Base-by-base conservation (phyloP, 1,284 basidiomycete species). In the Microbotryum lychnidis-dioicae region DNA sequence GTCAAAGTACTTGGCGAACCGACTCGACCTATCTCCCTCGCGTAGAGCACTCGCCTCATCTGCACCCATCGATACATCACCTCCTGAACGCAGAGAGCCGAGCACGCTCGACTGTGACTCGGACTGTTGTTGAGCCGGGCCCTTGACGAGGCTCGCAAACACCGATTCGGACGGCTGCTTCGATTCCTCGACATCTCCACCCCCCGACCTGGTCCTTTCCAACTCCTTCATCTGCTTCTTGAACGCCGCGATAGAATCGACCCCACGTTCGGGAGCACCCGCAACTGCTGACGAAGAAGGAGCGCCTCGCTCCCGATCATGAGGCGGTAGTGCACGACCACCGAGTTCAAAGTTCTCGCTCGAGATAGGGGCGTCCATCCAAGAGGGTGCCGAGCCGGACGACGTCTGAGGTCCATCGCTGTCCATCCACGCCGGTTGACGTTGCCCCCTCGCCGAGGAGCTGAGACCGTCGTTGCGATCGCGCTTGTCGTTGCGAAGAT, bases 201-300 rank as follows among this genome's bases (percentile, higher is more conserved):
- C 31, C 51, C 57, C 23, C 57, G 50, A 23, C 56, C 12, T 42
- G 37, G 18, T 42, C 37, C 37, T 47, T 45, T 68, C 66, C 56
- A 59, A 51, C 56, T 68, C 66, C 57, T 66, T 66, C 66, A 68
- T 68, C 54, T 68, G 66, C 52, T 53, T 45, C 58, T 68, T 68
- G 51, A 55, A 68, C 47, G 60, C 58, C 54, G 65, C 64, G 33
- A 68, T 61, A 21, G 54, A 29, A 46, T 68, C 66, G 50, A 68
- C 53, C 3, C 62, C 65, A 9, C 58, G 61, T 1, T 23, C 46
- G 21, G 47, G 52, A 16, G 50, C 50, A 7, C 42, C 57, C 14
- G 54, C 57, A 14, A 42, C 37, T 16, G 16, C 48, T 53, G 14
- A 16, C 49, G 27, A 37, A 23, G 37, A 18, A 42, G 31, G 31